Evolutionary conservation across 352 stramenopile genomes (phyloP).

Genomic region (Phytophthora uliginosa): DNA sequence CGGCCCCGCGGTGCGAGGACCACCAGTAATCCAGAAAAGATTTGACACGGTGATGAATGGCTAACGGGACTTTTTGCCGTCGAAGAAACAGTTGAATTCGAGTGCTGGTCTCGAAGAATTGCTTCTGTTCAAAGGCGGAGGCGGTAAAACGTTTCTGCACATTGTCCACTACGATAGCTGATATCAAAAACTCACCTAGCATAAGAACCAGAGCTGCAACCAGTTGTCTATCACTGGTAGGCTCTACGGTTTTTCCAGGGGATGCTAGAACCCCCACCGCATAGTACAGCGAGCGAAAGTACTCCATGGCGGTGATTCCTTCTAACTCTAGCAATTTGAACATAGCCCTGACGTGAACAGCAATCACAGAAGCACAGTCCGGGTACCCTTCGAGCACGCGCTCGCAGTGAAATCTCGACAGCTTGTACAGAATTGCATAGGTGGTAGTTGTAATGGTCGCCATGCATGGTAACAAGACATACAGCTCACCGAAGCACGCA

Average conservation of each 20-base stretch:
- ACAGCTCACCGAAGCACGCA: slow-evolving; percentile 71
- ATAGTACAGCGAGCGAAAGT: slow-evolving; percentile 48
- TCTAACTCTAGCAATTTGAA: slow-evolving; percentile 8
- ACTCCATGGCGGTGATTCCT: slow-evolving; percentile 32
- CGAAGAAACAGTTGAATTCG: slow-evolving; percentile 58
- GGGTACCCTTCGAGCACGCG: slow-evolving; percentile 60
- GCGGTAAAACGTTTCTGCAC: slow-evolving; percentile 61
- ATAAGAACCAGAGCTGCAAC: slow-evolving; percentile 46
- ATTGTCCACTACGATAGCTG: slow-evolving; percentile 53
- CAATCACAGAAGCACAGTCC: slow-evolving; percentile 38
- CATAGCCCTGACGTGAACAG: slow-evolving; percentile 14
- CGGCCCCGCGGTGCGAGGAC: slow-evolving; percentile 56
- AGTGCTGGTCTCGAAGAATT: slow-evolving; percentile 51
- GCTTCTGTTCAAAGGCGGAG: slow-evolving; percentile 50
- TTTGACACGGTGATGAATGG: slow-evolving; percentile 55
- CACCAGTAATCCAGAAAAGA: slow-evolving; percentile 73
- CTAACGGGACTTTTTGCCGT: slow-evolving; percentile 48
- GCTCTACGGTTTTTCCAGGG: slow-evolving; percentile 49
- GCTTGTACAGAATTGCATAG: slow-evolving; percentile 67
- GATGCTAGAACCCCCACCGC: slow-evolving; percentile 45
- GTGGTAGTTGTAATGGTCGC: slow-evolving; percentile 64
- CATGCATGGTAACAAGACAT: slow-evolving; percentile 60
- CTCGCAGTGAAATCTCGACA: slow-evolving; percentile 62
- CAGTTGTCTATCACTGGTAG: slow-evolving; percentile 41
- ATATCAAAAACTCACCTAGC: slow-evolving; percentile 45